Conservation (phyloP, 2,329 filamentous ascomycete genomes). For the Monilinia laxa region DNA sequence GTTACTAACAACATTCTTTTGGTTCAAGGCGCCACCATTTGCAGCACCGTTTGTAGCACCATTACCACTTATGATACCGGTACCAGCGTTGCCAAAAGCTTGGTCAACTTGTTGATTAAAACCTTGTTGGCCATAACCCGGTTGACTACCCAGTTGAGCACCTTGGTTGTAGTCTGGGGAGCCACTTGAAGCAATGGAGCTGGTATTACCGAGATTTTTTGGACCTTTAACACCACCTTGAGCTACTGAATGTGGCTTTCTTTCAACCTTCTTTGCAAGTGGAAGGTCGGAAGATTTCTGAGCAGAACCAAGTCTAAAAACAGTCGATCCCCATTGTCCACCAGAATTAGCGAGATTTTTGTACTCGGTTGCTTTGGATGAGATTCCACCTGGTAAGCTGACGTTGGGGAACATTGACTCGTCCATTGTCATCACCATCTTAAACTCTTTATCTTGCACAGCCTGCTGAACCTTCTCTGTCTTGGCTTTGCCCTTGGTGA, state of each 20-base stretch:
- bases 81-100: slow-evolving; percentile 10
- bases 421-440: slow-evolving; percentile 80
- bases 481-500: slow-evolving; percentile 77
- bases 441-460: slow-evolving; percentile 71
- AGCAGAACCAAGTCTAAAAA: too few relatives aligned
- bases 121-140: slow-evolving; percentile 9
- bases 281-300: slow-evolving; percentile 82
- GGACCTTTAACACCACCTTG: slow-evolving; percentile 34
- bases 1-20: slow-evolving; percentile 9
- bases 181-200: neutral
- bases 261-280: slow-evolving; percentile 50
- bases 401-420: slow-evolving; percentile 92
- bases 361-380: slow-evolving; percentile 91
- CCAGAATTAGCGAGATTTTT: slow-evolving; percentile 83
- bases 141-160: neutral
- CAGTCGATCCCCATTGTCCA: slow-evolving; percentile 79
- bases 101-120: slow-evolving; percentile 16
- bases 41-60: slow-evolving; percentile 10
- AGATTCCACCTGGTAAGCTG: slow-evolving; percentile 82
- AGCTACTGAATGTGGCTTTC: slow-evolving; percentile 48
- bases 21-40: slow-evolving; percentile 11
- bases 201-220: slow-evolving; percentile 34
- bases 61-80: neutral
- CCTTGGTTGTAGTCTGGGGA: neutral
- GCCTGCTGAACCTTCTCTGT: slow-evolving; percentile 70